Evolutionary conservation across 2,329 filamentous ascomycete species (phyloP), one percentile per base, ranked within the genome.

Genomic region (Aspergillus hiratsukae): DNA sequence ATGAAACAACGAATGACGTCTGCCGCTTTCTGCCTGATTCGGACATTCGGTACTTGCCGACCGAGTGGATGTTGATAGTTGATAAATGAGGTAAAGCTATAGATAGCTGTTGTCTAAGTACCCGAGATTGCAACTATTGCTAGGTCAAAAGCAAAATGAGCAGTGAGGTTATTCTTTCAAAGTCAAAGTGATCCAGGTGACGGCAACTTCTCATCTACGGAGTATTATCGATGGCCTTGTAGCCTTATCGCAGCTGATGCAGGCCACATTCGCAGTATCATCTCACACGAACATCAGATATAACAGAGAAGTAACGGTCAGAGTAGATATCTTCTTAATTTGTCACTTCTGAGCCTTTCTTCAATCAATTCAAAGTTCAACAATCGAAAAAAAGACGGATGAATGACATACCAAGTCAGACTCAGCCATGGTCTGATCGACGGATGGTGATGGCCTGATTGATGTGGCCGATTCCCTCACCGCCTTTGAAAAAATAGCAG

Each of bases 11-110:
- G 11, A 37, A 60, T 60, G 60, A 64, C 63, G 63, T 53, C 54
- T 57, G 53, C 40, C 29, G 29, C 28, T 25, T 46, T 46, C 55
- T 61, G 60, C 62, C 61, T 61, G 64, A 58, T 63, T 48, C 21
- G 28, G 43, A 21, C n/a, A 60, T 63, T 37, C 21, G 28, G 43
- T 31, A n/a, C 21, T 31, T 10, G 19, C 40, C 37, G 50, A 52
- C 35, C 19, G 17, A 9, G 27, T 45, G 23, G 10, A 46, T 46
- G 8, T 21, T 14, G 31, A 37, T n/a, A n/a, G n/a, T n/a, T n/a
- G n/a, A n/a, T n/a, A n/a, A n/a, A n/a, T n/a, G n/a, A n/a, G n/a
- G n/a, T n/a, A n/a, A n/a, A n/a, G 43, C 23, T 27, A 46, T 46
- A 27, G 43, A 46, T 46, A 27, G 43, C 19, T 23, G 41, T 23